Evolutionary conservation across 108 stramenopile species (phyloP), one percentile per base, ranked within the genome.

Genomic region (Cyclotella cryptica): DNA sequence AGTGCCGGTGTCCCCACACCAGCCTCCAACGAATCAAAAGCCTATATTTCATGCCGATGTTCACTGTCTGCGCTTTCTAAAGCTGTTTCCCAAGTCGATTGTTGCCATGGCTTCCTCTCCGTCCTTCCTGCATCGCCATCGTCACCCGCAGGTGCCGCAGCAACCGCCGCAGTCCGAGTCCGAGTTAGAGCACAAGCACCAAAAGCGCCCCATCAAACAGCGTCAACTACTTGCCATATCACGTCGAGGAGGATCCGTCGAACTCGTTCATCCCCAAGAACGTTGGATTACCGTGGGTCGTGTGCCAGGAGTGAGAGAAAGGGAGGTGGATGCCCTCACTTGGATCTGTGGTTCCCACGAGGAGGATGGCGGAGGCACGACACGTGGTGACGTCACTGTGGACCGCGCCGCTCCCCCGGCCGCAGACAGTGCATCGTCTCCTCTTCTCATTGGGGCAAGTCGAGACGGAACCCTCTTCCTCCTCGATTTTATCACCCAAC

Each of bases 391-490:
- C 19, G 45, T 73, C 45, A 47, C 53, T 47, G n/a, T 39, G 27
- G 57, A 69, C 47, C 42, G 69, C 52, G 41, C 7, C 40, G 73
- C 21, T 62, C 55, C 22, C 49, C 6, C 17, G 80, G 81, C 44
- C 54, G 52, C 10, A 21, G 67, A 41, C 69, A 74, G 44, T 81
- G 75, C 35, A 35, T 35, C 35, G 35, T 6, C 13, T 55, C 55
- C 55, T 2, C 22, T 2, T 45, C 81, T 92, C 29, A 85, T 93
- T 27, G 94, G 91, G 15, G 90, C 86, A 22, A 88, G 89, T 71
- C 79, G 80, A 12, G 90, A 93, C 85, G 94, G 94, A 19, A 90
- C 91, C 11, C 64, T 96, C 47, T 93, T 93, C 77, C 81, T 88
- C 18, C 65, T 96, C 22, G 87, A 93, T 61, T 93, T 93, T 78